Evolutionary conservation across 1,284 basidiomycete genomes (phyloP).

Genomic region (Sparassis latifolia): DNA sequence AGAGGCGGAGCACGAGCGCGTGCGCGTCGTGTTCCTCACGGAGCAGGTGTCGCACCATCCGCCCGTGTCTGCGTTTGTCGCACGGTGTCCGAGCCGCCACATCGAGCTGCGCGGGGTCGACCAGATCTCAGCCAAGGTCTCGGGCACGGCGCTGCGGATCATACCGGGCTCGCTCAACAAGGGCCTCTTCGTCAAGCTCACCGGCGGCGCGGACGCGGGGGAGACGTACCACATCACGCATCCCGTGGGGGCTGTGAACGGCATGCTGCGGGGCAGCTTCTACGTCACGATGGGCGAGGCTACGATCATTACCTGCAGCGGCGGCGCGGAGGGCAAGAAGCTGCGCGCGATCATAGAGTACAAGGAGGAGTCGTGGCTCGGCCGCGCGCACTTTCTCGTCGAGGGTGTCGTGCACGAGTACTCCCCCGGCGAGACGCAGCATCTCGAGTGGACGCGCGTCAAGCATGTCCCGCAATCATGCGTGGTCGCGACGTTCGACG

Average conservation of each 20-base stretch:
- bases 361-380: conserved; percentile 97
- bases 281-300: conserved; percentile 85
- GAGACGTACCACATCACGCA: conserved; percentile 89
- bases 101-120: conserved; percentile 77
- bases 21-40: conserved; percentile 68
- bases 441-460: conserved; percentile 79
- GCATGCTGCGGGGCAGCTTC: conserved; percentile 83
- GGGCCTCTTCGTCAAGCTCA: conserved; percentile 81
- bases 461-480: conserved; percentile 84
- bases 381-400: conserved; percentile 79
- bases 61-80: conserved; percentile 86
- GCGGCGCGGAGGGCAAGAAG: conserved; percentile 48
- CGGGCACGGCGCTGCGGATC: conserved; percentile 80
- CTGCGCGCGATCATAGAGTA: conserved; percentile 87
- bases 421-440: conserved; percentile 50
- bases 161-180: conserved; percentile 80
- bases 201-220: conserved; percentile 70
- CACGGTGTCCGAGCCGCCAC: conserved; percentile 69
- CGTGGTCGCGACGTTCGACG: conserved; percentile 80
- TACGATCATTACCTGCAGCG: conserved; percentile 78
- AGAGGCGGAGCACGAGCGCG: conserved; percentile 24
- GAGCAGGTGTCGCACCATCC: conserved; percentile 96
- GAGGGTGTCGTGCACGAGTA: conserved; percentile 91
- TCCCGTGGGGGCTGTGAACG: conserved; percentile 86
- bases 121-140: conserved; percentile 89